A percentile compares a stretch with the other conserved stretches of the same genome.
Conservation (phyloP, 495 filamentous ascomycete genomes). For the Ascodesmis nigricans region DNA sequence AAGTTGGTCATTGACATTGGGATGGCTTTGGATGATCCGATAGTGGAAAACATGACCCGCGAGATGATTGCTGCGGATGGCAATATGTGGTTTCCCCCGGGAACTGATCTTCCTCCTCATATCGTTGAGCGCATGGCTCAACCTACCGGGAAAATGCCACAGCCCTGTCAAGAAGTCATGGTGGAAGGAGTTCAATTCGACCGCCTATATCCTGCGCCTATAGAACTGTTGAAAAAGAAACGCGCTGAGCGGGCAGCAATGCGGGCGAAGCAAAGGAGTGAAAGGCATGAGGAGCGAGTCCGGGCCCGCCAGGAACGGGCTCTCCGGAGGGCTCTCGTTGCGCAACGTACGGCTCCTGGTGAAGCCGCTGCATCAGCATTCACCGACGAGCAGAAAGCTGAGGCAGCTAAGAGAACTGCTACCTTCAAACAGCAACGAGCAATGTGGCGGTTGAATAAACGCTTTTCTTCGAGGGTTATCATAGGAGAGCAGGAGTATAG, state of each 20-base stretch:
- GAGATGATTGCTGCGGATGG: slow-evolving; percentile 30
- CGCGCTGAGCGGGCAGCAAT: slow-evolving; percentile 14
- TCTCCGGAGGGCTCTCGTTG: no score
- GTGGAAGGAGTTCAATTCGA: slow-evolving; percentile 20
- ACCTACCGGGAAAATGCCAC: no score
- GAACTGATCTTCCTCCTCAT: slow-evolving; percentile 18
- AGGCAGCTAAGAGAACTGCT: slow-evolving; percentile 14
- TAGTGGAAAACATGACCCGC: slow-evolving; percentile 31
- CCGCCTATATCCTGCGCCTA: slow-evolving; percentile 18
- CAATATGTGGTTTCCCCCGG: slow-evolving; percentile 24
- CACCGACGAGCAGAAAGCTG: slow-evolving; percentile 21
- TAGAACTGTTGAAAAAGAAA: slow-evolving; percentile 18
- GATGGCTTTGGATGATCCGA: slow-evolving; percentile 28
- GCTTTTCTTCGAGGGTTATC: slow-evolving; percentile 10
- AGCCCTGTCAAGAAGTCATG: no score
- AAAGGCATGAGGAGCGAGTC: slow-evolving; percentile 8
- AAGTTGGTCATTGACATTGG: slow-evolving; percentile 31
- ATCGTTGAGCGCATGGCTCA: slow-evolving; percentile 16
- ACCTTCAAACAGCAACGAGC: slow-evolving; percentile 15
- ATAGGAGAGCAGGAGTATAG: no score
- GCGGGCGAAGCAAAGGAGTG: slow-evolving; percentile 13
- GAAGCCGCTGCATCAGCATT: slow-evolving; percentile 4
- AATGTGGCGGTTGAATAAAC: slow-evolving; percentile 12
- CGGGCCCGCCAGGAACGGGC: neutral
- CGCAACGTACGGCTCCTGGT: neutral